A percentile compares a stretch with the other conserved stretches of the same genome.
phyloP scores from a whole-genome alignment of 805 yeast species.

The Ogataea nonfermentans region DNA sequence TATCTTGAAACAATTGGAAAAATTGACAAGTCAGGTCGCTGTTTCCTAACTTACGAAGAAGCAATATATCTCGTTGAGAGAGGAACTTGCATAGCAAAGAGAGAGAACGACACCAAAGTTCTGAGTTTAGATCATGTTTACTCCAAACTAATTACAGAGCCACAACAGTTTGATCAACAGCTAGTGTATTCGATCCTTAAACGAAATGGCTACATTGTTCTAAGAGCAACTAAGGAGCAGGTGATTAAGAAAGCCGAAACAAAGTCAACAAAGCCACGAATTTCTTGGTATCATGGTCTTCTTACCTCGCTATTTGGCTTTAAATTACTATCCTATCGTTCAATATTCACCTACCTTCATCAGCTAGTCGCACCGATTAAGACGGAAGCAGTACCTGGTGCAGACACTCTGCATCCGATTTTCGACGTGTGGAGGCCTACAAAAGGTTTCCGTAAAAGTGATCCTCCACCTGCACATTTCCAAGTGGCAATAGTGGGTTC shows the following conservation, averaged over 20 bases:
- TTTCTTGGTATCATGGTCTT: too few relatives aligned
- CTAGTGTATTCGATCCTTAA: conserved; percentile 72
- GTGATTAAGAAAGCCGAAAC: not conserved
- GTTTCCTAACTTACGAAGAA: conserved; percentile 61
- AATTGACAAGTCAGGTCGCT: conserved; percentile 45
- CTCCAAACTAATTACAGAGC: conserved; percentile 41
- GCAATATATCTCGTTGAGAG: conserved; percentile 76
- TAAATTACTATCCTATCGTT: not conserved
- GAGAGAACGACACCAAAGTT: conserved; percentile 27
- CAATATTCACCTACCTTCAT: conserved; percentile 5
- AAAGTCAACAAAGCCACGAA: too few relatives aligned
- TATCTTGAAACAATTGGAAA: conserved; percentile 72
- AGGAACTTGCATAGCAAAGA: conserved; percentile 49
- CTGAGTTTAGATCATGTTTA: conserved; percentile 67
- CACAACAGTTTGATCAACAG: conserved; percentile 47
- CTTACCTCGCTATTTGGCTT: not conserved
- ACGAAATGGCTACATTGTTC: conserved; percentile 73
- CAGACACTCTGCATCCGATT: conserved; percentile 29
- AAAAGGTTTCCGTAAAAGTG: conserved; percentile 63
- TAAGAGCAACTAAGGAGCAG: conserved; percentile 24
- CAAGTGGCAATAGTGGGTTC: conserved; percentile 61
- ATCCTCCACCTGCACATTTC: conserved; percentile 73
- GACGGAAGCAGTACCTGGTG: not conserved
- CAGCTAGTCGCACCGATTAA: not conserved
- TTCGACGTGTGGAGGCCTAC: conserved; percentile 86